Percentiles rank a stretch among this genome's conserved stretches.
Evolutionary conservation across 148 eudicot genomes (phyloP).

Genomic region (Hydrangea macrophylla): DNA sequence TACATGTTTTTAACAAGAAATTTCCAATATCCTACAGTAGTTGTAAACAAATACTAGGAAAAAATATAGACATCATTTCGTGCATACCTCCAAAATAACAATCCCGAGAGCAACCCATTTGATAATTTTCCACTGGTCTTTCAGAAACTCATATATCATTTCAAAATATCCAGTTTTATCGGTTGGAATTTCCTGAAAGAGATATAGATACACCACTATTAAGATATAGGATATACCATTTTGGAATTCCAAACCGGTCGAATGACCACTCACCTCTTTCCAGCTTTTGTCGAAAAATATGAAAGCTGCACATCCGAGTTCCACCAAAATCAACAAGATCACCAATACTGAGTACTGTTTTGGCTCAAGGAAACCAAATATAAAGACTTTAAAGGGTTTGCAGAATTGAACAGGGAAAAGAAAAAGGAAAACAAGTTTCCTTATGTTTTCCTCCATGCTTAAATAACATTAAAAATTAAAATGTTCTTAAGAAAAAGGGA

Average conservation of each 20-base stretch:
- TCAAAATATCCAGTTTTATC: slow-evolving; percentile 73
- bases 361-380: slow-evolving; percentile 42
- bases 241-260: not conserved
- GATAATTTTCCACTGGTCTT: slow-evolving; percentile 55
- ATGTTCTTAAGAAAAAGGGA: too few relatives aligned
- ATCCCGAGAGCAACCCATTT: slow-evolving; percentile 81
- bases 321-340: slow-evolving; percentile 61
- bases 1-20: too few relatives aligned
- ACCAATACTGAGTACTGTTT: slow-evolving; percentile 61
- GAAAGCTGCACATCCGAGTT: slow-evolving; percentile 68
- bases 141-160: slow-evolving; percentile 58
- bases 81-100: slow-evolving; percentile 65
- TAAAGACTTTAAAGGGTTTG: not conserved
- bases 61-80: not conserved
- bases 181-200: slow-evolving; percentile 53
- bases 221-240: not conserved
- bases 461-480: too few relatives aligned
- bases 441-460: too few relatives aligned
- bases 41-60: too few relatives aligned
- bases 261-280: slow-evolving; percentile 49
- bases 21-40: too few relatives aligned
- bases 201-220: not conserved
- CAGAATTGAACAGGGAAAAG: not conserved
- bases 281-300: slow-evolving; percentile 64
- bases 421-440: too few relatives aligned